These are phyloP conservation scores for Fusarium begoniae DNA, from an alignment of 2,329 filamentous ascomycete species.

Conservation along the genomic window DNA sequence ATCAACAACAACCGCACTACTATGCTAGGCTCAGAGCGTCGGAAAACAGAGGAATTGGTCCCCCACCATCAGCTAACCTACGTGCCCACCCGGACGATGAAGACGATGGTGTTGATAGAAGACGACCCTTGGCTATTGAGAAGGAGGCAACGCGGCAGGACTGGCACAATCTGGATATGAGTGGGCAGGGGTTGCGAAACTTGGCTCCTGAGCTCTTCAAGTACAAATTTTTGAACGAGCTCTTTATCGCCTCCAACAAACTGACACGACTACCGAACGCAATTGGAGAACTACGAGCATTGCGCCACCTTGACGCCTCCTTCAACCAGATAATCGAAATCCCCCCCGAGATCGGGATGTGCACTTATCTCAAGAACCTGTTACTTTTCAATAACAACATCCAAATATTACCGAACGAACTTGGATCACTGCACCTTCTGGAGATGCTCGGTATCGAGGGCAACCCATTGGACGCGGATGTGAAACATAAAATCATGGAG, in stretches of 20 bases:
- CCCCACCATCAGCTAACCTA: slow-evolving; percentile 61
- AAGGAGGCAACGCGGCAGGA: slow-evolving; percentile 76
- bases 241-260: slow-evolving; percentile 95
- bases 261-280: slow-evolving; percentile 80
- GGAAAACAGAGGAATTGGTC: slow-evolving; percentile 74
- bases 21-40: slow-evolving; percentile 77
- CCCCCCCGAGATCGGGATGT: slow-evolving; percentile 94
- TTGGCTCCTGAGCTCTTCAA: slow-evolving; percentile 82
- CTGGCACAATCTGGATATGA: slow-evolving; percentile 94
- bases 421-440: slow-evolving; percentile 88
- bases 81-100: slow-evolving; percentile 60
- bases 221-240: slow-evolving; percentile 88
- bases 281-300: slow-evolving; percentile 82
- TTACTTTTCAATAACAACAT: slow-evolving; percentile 92
- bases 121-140: slow-evolving; percentile 72
- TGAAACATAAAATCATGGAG: slow-evolving; percentile 86
- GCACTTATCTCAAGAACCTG: slow-evolving; percentile 87
- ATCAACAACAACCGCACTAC: slow-evolving; percentile 71
- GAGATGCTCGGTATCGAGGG: slow-evolving; percentile 93
- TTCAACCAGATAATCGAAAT: slow-evolving; percentile 85
- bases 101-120: slow-evolving; percentile 64
- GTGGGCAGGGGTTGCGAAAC: slow-evolving; percentile 91
- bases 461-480: slow-evolving; percentile 79
- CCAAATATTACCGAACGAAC: slow-evolving; percentile 80
- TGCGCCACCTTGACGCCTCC: slow-evolving; percentile 87